Base-by-base conservation (phyloP, 1,139 yeast genomes). In the Arxiozyma slooffiae region DNA sequence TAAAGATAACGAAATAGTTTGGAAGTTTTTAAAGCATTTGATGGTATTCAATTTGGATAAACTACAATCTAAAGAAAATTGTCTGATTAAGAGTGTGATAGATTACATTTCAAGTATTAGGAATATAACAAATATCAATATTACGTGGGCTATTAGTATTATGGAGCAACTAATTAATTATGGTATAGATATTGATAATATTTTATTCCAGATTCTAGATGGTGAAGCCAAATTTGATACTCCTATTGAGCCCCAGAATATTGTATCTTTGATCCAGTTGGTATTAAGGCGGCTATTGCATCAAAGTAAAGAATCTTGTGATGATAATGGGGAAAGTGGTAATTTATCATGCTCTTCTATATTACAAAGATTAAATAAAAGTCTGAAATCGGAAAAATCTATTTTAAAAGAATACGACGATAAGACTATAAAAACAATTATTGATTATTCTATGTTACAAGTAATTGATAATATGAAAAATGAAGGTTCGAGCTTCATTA, bases 311-410 rank as follows among this genome's bases (percentile, higher is more conserved):
- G 41, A 30, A 14, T 30, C 2, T 16, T 9, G 5, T 16, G 18
- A 9, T 41, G n/a, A 18, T 4, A 17, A 8, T 5, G 17, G 30
- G 14, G 43, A 21, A 4, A 7, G 22, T 21, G 30, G 20, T 3
- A 18, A 14, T 9, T 8, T 30, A 14, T 7, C 16, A 11, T 30
- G 14, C 14, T 30, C n/a, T 11, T 30, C 36, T 30, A 6, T 44
- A 4, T 24, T 45, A 17, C 30, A 9, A 30, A 16, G n/a, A 17
- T 45, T 45, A 21, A n/a, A 26, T 8, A 17, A 45, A 26, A 9
- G 17, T 30, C 30, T 45, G 7, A 39, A 14, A 68, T 14, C 23
- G 7, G 38, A 42, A 6, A 30, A 30, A n/a, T 34, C 41, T 5
- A 18, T 47, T 17, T 26, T 47, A 18, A 34, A 16, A 26, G 9